These are phyloP conservation scores for Annulohypoxylon moriforme DNA, from an alignment of 495 filamentous ascomycete species.

Conservation along the genomic window DNA sequence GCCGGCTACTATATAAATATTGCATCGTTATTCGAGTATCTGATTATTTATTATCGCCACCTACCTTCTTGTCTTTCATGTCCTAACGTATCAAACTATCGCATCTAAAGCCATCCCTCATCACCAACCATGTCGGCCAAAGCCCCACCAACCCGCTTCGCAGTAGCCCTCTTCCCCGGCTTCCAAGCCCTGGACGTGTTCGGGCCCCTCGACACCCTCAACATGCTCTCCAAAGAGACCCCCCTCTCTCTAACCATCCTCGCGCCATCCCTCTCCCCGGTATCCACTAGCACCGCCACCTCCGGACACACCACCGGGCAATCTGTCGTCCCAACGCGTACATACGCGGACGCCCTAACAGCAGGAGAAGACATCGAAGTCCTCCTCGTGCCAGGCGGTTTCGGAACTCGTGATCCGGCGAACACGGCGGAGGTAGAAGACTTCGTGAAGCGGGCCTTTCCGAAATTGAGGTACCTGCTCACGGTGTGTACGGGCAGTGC, in stretches of 20 bases:
- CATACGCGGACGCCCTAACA: constrained; percentile 54
- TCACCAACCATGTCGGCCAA: neutral
- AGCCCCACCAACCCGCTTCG: constrained; percentile 47
- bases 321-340: constrained; percentile 70
- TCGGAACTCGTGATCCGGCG: constrained; percentile 58
- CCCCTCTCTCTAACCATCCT: constrained; percentile 62
- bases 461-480: constrained; percentile 64
- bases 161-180: constrained; percentile 56
- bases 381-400: constrained; percentile 73
- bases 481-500: constrained; percentile 71
- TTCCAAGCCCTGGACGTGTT: constrained; percentile 66
- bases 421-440: constrained; percentile 53
- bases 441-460: constrained; percentile 59
- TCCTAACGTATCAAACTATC: neutral
- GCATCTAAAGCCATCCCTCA: neutral
- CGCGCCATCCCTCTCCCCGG: constrained; percentile 63
- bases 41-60: neutral
- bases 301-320: constrained; percentile 54
- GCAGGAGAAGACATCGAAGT: constrained; percentile 73
- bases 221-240: constrained; percentile 58
- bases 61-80: neutral
- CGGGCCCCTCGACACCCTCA: constrained; percentile 72
- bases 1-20: neutral
- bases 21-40: neutral
- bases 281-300: constrained; percentile 41